These are phyloP conservation scores for Mycosphaerella arachidis DNA, from an alignment of 2,329 filamentous ascomycete genomes.

Conservation along the genomic window DNA sequence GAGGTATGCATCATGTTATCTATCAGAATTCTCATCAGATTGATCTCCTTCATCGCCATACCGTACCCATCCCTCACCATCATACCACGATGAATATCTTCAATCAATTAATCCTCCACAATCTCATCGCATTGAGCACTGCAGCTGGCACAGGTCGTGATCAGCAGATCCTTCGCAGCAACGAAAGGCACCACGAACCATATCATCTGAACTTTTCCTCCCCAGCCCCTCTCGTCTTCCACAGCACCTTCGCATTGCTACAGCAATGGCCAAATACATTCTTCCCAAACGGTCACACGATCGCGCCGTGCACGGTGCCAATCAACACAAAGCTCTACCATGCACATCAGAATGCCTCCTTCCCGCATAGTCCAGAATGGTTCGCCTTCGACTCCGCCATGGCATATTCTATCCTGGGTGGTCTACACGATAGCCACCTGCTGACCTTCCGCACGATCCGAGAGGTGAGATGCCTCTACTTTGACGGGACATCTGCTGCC, in stretches of 20 bases:
- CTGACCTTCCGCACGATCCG: constrained; percentile 48
- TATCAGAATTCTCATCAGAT: too few relatives aligned
- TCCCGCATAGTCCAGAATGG: constrained; percentile 49
- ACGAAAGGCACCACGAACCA: background rate
- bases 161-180: background rate
- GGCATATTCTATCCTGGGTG: constrained; percentile 53
- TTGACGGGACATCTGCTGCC: constrained; percentile 49
- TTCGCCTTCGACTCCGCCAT: constrained; percentile 51
- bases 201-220: constrained; percentile 44
- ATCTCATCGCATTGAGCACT: too few relatives aligned
- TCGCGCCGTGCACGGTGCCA: constrained; percentile 45
- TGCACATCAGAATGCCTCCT: constrained; percentile 40
- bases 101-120: too few relatives aligned
- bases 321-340: constrained; percentile 49
- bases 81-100: too few relatives aligned
- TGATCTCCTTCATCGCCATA: too few relatives aligned
- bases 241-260: constrained; percentile 44
- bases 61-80: too few relatives aligned
- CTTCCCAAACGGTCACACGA: constrained; percentile 48
- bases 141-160: background rate
- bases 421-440: constrained; percentile 41
- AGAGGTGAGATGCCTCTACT: constrained; percentile 44
- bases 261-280: constrained; percentile 51
- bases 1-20: too few relatives aligned
- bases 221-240: constrained; percentile 47